Evolutionary conservation across 176 grass and related monocot genomes (phyloP), one percentile per base, ranked within the genome.

Genomic region (Thalia dealbata): DNA sequence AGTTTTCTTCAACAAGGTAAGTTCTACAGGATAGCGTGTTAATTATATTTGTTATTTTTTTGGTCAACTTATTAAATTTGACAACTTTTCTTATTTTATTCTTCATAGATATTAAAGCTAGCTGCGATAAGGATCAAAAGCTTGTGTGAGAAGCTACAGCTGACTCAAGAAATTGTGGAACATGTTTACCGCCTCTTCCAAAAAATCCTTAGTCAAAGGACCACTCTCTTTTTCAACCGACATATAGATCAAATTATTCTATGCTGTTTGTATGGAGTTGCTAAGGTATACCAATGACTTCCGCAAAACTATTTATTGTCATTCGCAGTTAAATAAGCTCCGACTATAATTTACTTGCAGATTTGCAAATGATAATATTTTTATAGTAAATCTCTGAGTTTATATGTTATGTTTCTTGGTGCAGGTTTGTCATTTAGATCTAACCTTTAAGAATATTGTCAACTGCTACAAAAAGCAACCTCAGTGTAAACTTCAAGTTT

Each of bases 91-190:
- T 44, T 18, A 67, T 81, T 59, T 73, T 75, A 64, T 45, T 32
- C 52, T 78, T 35, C 43, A 23, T 76, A 96, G 93, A 92, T 92
- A 50, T 78, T 96, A 80, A 96, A 96, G 81, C 75, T 96, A 81
- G 89, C 84, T 80, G 93, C 89, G 35, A 86, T 92, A 74, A 92
- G 89, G 83, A 96, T 96, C 67, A 90, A 85, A 78, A 96, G 88
- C 61, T 76, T 92, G 70, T 90, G 87, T 76, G 93, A 96, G 83
- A 96, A 89, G 70, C 64, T 96, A 54, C 80, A 66, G 42, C 73
- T 81, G 75, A 78, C 80, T 73, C 84, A 87, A 75, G 72, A 82
- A 66, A 92, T 84, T 38, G 59, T 78, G 72, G 93, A 92, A 68
- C 42, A 66, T 72, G 84, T 96, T 14, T 92, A 92, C 75, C 69